These are phyloP conservation scores for Myxozyma sirexii DNA, from an alignment of 805 yeast genomes.

Conservation along the genomic window DNA sequence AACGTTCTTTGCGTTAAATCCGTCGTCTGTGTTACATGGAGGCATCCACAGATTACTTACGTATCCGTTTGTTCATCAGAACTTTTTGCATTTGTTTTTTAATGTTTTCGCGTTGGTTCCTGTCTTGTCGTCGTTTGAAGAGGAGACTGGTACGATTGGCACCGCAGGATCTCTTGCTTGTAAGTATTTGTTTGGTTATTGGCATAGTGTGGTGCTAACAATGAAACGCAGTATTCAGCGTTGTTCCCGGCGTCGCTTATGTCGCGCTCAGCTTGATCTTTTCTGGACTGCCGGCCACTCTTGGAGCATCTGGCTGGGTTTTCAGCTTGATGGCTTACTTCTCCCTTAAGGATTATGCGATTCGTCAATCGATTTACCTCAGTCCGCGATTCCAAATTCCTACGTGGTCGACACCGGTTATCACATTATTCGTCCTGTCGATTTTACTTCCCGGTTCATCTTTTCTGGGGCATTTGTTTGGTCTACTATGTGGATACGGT, in stretches of 20 bases:
- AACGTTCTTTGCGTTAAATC: conserved; percentile 14
- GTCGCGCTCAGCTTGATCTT: conserved; percentile 9
- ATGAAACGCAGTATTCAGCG: conserved; percentile 14
- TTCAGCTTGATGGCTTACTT: conserved; percentile 33
- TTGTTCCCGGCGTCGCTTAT: conserved; percentile 30
- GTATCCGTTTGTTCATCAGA: conserved; percentile 33
- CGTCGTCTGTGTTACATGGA: conserved; percentile 16
- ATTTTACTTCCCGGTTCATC: conserved; percentile 30
- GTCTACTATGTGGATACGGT: conserved; percentile 26
- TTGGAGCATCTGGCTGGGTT: conserved; percentile 34
- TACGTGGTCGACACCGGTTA: conserved; percentile 30
- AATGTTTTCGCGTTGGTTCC: conserved; percentile 31
- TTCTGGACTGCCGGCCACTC: conserved; percentile 4
- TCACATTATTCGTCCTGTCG: conserved; percentile 26
- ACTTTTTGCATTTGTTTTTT: conserved; percentile 27
- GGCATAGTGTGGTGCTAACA: background rate
- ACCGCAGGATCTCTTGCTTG: conserved; percentile 31
- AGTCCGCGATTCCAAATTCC: conserved; percentile 27
- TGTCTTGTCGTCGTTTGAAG: conserved; percentile 32
- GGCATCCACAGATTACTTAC: conserved; percentile 31
- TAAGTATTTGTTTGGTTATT: background rate
- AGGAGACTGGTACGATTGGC: conserved; percentile 33
- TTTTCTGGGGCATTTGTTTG: conserved; percentile 28
- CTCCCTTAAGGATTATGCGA: conserved; percentile 25
- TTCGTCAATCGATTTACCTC: conserved; percentile 26